Percentiles rank a stretch among this genome's conserved stretches.
These are phyloP conservation scores for Adiantum capillusveneris DNA, from an alignment of 75 land plant species.

Conservation along the genomic window DNA sequence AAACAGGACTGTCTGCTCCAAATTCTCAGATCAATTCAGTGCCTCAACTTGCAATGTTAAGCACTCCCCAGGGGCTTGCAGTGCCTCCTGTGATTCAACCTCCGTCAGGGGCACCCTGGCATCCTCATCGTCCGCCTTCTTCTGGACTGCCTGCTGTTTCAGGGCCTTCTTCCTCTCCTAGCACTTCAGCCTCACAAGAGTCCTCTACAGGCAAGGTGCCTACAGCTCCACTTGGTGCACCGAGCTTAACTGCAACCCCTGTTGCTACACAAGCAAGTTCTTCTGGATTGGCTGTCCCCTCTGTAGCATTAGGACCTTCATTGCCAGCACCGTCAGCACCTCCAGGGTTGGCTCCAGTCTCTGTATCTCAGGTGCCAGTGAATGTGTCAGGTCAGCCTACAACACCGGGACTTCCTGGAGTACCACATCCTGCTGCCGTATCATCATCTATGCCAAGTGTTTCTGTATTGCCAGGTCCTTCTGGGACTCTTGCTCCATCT, in stretches of 20 bases:
- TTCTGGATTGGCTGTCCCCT: slow-evolving; percentile 16
- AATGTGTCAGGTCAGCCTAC: slow-evolving; percentile 26
- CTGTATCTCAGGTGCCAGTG: slow-evolving; percentile 28
- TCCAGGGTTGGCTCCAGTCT: slow-evolving; percentile 23
- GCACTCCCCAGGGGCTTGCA: neutral
- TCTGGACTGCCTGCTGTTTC: slow-evolving; percentile 8
- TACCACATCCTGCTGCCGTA: slow-evolving; percentile 20
- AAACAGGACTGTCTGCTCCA: too few relatives aligned
- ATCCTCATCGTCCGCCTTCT: neutral
- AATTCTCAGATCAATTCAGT: too few relatives aligned
- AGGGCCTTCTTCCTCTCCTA: slow-evolving; percentile 8
- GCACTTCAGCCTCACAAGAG: slow-evolving; percentile 2
- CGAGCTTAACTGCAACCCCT: neutral
- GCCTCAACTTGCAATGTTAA: too few relatives aligned
- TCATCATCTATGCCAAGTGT: too few relatives aligned
- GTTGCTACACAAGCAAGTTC: neutral
- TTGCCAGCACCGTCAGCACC: slow-evolving; percentile 26
- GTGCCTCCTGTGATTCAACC: slow-evolving; percentile 3
- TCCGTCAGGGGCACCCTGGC: too few relatives aligned
- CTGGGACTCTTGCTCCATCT: too few relatives aligned
- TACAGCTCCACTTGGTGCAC: neutral
- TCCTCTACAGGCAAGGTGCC: slow-evolving; percentile 5
- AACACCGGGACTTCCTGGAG: slow-evolving; percentile 14
- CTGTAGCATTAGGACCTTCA: slow-evolving; percentile 13
- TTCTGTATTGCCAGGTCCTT: too few relatives aligned